These are phyloP conservation scores for Nyssa sinensis DNA, from an alignment of 148 eudicot genomes.

Conservation along the genomic window DNA sequence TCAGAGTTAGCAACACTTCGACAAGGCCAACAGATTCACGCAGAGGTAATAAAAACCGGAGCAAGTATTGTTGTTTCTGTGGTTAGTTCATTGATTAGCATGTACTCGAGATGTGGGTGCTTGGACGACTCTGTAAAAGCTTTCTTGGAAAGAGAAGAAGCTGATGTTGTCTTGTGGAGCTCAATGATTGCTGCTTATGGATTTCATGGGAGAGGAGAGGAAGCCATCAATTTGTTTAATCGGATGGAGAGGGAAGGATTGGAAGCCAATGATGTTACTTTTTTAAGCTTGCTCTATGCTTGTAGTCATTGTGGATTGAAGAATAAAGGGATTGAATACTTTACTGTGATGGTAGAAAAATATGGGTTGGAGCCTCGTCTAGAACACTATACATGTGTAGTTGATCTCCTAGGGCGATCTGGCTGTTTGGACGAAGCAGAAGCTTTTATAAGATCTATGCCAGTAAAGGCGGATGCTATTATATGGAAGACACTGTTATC, in stretches of 20 bases:
- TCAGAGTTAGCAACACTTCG: conserved; percentile 78
- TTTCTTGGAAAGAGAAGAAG: conserved; percentile 44
- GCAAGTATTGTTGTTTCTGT: conserved; percentile 45
- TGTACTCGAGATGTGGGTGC: conserved; percentile 89
- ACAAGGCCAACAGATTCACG: conserved; percentile 88
- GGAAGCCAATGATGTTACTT: conserved; percentile 69
- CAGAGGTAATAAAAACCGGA: conserved; percentile 63
- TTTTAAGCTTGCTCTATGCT: conserved; percentile 73
- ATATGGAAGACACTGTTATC: conserved; percentile 87
- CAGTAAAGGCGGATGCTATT: conserved; percentile 58
- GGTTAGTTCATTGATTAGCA: conserved; percentile 67
- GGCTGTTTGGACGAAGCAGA: conserved; percentile 76
- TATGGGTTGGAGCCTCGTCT: conserved; percentile 50
- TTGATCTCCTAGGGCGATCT: conserved; percentile 74
- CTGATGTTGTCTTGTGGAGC: conserved; percentile 63
- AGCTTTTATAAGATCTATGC: conserved; percentile 68
- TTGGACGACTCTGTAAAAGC: conserved; percentile 65
- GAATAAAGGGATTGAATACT: conserved; percentile 59
- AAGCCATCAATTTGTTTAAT: conserved; percentile 57
- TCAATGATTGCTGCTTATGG: conserved; percentile 90
- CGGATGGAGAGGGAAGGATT: conserved; percentile 54
- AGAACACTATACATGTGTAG: conserved; percentile 79
- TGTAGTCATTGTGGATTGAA: conserved; percentile 82
- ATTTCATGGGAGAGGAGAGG: conserved; percentile 77
- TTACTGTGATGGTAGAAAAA: conserved; percentile 53